Percentiles rank a stretch among this genome's conserved stretches.
phyloP scores from a whole-genome alignment of 129 eudicot species.

The Artemisia tridentata region DNA sequence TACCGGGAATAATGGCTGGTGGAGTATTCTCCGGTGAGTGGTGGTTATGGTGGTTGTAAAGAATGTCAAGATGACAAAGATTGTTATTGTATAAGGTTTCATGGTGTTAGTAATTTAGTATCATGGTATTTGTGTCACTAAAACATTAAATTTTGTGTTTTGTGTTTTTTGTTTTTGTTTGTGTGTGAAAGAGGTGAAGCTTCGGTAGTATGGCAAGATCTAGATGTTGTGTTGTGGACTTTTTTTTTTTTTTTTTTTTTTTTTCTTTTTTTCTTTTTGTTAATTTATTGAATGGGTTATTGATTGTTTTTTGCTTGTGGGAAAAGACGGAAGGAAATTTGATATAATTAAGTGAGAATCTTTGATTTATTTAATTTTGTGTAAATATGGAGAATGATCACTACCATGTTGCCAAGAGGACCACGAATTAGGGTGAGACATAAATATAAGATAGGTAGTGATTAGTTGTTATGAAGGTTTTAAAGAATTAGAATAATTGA shows the following conservation, averaged over 20 bases:
- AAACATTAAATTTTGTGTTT: constrained; percentile 24
- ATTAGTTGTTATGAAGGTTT: too few relatives aligned
- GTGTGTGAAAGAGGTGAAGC: constrained; percentile 45
- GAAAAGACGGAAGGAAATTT: not conserved
- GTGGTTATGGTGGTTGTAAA: constrained; percentile 10
- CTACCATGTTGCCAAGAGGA: constrained; percentile 32
- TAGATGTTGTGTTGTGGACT: constrained; percentile 37
- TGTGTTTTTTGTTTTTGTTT: not conserved
- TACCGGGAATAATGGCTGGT: constrained; percentile 80
- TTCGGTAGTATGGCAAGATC: constrained; percentile 71
- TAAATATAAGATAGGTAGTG: too few relatives aligned
- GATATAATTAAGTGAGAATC: constrained; percentile 20
- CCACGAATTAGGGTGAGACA: constrained; percentile 1
- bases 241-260: constrained; percentile 10
- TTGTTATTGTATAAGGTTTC: not conserved
- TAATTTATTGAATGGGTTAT: constrained; percentile 14
- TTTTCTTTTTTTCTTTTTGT: not conserved
- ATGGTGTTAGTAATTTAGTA: constrained; percentile 34
- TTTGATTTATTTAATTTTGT: not conserved
- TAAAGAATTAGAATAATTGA: too few relatives aligned
- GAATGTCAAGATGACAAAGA: constrained; percentile 26
- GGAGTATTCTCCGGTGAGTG: constrained; percentile 68
- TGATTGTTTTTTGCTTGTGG: constrained; percentile 13
- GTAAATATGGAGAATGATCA: constrained; percentile 26
- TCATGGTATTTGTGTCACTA: constrained; percentile 30